These are phyloP conservation scores for Diaporthe capsici DNA, from an alignment of 2,329 filamentous ascomycete genomes.

Conservation along the genomic window DNA sequence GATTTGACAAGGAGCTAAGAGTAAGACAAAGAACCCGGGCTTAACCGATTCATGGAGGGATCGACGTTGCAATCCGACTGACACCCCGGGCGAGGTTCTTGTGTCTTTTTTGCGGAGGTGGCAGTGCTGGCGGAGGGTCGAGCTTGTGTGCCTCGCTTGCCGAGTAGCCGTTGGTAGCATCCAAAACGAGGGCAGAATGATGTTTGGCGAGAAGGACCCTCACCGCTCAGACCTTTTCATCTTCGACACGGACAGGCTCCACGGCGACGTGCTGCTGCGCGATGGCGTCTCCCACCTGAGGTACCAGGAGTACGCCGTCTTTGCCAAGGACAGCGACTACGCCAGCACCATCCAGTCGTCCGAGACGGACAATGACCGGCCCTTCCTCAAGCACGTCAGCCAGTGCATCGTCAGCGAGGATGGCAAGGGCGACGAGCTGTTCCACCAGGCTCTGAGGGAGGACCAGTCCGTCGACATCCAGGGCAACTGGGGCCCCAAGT, in stretches of 20 bases:
- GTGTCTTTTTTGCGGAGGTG: conserved; percentile 29
- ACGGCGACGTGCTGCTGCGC: conserved; percentile 52
- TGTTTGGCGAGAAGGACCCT: conserved; percentile 22
- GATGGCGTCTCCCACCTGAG: conserved; percentile 52
- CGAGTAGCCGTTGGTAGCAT: conserved; percentile 15
- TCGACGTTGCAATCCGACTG: conserved; percentile 21
- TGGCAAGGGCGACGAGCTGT: conserved; percentile 49
- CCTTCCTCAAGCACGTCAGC: conserved; percentile 46
- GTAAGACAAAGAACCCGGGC: background rate
- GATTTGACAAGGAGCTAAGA: background rate
- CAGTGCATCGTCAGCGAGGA: conserved; percentile 54
- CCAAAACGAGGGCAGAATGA: conserved; percentile 22
- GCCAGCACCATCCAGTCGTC: conserved; percentile 44
- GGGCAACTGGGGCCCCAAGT: conserved; percentile 41
- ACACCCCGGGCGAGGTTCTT: conserved; percentile 12
- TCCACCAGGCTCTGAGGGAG: conserved; percentile 52
- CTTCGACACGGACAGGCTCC: conserved; percentile 52
- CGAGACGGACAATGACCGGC: conserved; percentile 38
- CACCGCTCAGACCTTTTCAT: conserved; percentile 53
- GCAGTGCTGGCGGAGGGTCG: conserved; percentile 29
- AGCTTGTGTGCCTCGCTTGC: conserved; percentile 14
- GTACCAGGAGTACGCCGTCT: conserved; percentile 57
- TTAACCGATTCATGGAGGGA: conserved; percentile 8
- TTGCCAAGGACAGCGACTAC: conserved; percentile 42
- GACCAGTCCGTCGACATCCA: conserved; percentile 50